phyloP scores from a whole-genome alignment of 1,284 basidiomycete genomes.

The Tremellales sp. region DNA sequence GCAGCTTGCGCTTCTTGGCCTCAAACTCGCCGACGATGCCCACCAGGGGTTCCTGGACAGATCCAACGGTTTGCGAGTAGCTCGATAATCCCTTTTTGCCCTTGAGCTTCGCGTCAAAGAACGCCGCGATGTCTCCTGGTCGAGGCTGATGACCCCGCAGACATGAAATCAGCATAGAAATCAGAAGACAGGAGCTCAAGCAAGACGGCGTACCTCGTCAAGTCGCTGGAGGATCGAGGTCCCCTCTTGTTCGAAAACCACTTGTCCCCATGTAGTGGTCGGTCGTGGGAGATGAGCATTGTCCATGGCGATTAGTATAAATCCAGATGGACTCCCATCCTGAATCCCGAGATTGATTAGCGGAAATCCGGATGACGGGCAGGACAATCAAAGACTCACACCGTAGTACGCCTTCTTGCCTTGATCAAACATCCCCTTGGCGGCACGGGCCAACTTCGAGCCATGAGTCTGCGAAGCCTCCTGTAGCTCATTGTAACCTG shows the following conservation, averaged over 20 bases:
- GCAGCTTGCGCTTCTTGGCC: conserved; percentile 68
- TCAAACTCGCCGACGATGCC: conserved; percentile 80
- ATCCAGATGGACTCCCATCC: conserved; percentile 75
- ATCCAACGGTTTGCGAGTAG: conserved; percentile 63
- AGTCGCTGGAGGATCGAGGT: conserved; percentile 62
- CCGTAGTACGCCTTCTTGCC: conserved; percentile 71
- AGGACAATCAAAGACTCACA: conserved; percentile 24
- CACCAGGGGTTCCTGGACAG: conserved; percentile 60
- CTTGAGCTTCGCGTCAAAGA: conserved; percentile 76
- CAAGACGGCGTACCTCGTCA: conserved; percentile 59
- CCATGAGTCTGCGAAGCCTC: conserved; percentile 70
- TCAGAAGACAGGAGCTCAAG: not conserved
- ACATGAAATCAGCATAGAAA: not conserved
- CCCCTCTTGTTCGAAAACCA: conserved; percentile 69
- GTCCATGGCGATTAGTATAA: conserved; percentile 62
- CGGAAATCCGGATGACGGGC: not conserved
- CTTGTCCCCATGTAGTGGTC: conserved; percentile 60
- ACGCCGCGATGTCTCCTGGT: conserved; percentile 75
- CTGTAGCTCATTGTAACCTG: conserved; percentile 59
- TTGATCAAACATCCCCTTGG: conserved; percentile 63
- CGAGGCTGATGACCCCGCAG: conserved; percentile 46
- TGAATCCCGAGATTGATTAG: conserved; percentile 14
- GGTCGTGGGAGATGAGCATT: conserved; percentile 36
- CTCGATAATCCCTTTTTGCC: conserved; percentile 73
- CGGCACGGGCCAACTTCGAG: conserved; percentile 65